These are phyloP conservation scores for Malus sylvestris DNA, from an alignment of 306 rosid species.

Conservation along the genomic window DNA sequence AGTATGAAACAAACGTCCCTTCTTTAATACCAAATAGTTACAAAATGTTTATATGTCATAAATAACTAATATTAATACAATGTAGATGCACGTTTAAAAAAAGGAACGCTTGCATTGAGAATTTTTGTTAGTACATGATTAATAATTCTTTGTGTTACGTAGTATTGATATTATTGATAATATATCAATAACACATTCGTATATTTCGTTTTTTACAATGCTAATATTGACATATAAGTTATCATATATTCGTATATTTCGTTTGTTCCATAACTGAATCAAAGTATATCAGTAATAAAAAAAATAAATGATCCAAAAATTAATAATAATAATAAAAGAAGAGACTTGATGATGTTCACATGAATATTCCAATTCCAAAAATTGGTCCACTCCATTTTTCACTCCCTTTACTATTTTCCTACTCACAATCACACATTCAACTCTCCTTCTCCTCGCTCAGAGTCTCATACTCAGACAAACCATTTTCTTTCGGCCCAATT, in stretches of 20 bases:
- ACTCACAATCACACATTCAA: not conserved
- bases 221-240: not conserved
- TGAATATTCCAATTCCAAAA: conserved; percentile 9
- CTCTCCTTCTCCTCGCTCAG: not conserved
- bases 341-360: conserved; percentile 2
- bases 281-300: not conserved
- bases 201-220: too few species aligned
- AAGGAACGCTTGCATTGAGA: too few species aligned
- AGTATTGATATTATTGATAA: too few species aligned
- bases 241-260: too few species aligned
- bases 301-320: too few species aligned
- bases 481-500: not conserved
- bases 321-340: not conserved
- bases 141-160: too few species aligned
- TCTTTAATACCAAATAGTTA: too few species aligned
- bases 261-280: too few species aligned
- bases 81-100: not conserved
- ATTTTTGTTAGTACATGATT: too few species aligned
- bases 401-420: not conserved
- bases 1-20: too few species aligned
- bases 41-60: not conserved
- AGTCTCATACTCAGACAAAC: not conserved
- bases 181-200: accelerated
- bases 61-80: not conserved
- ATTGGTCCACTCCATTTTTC: not conserved